Percentiles rank a stretch among this genome's conserved stretches.
Conservation (phyloP, 2,329 filamentous ascomycete genomes). For the Alternaria novae-zelandiae region DNA sequence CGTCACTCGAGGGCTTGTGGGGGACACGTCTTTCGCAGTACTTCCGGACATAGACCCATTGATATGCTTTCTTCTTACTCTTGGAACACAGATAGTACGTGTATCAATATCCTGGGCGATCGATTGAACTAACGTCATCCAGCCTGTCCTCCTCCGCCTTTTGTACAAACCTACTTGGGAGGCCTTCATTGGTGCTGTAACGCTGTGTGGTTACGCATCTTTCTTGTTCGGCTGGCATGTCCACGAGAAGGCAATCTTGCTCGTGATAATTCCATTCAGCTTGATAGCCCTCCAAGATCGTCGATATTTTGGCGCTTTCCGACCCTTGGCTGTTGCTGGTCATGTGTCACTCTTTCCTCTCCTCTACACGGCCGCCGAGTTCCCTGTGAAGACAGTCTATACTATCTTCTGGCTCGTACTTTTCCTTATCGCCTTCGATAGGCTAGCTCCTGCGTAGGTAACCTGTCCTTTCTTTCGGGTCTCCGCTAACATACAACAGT, state of each 20-base stretch:
- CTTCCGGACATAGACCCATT: constrained; percentile 84
- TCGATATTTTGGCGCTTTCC: constrained; percentile 88
- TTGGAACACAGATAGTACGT: constrained; percentile 76
- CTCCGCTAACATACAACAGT: constrained; percentile 39
- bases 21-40: constrained; percentile 92
- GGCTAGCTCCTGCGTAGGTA: constrained; percentile 76
- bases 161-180: constrained; percentile 85
- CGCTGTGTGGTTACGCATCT: constrained; percentile 92
- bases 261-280: constrained; percentile 94
- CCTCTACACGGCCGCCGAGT: constrained; percentile 89
- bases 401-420: constrained; percentile 89
- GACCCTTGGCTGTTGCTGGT: constrained; percentile 88
- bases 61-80: constrained; percentile 80
- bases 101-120: background rate
- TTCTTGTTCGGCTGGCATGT: constrained; percentile 99
- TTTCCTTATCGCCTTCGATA: constrained; percentile 86
- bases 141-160: constrained; percentile 73
- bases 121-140: constrained; percentile 12
- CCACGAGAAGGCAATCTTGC: constrained; percentile 93
- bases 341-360: constrained; percentile 96
- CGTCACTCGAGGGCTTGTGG: constrained; percentile 90
- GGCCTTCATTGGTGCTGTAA: constrained; percentile 85
- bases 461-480: background rate
- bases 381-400: constrained; percentile 91
- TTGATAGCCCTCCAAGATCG: constrained; percentile 89